Base-by-base conservation (phyloP, 805 yeast species). In the Candida lessepsii region DNA sequence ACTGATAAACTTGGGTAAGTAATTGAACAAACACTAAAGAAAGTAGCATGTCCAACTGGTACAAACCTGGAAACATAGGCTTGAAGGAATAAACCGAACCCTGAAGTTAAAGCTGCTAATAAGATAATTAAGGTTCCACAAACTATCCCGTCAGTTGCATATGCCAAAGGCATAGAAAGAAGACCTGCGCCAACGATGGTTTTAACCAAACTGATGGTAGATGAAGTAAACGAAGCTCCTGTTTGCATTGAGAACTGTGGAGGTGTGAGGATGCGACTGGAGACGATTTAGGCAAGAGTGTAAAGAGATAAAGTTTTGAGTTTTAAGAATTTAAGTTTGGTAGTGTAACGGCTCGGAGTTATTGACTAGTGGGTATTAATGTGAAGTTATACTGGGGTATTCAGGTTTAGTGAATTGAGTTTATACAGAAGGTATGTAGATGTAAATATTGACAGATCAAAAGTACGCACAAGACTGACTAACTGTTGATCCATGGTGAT, bases 101-200 rank as follows among this genome's bases (percentile, higher is more conserved):
- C 79, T 10, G 88, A 79, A 0, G 87, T 75, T 4, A 71, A 30
- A 2, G 86, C 88, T 1, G 88, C 87, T 30, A 82, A 41, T 1
- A 81, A 14, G 8, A 83, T 70, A 25, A 86, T 66, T 2, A 68
- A 29, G 0, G 71, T 49, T 2, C 93, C 93, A 18, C 80, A 62
- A 8, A 77, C 40, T 2, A 83, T 54, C 5, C 90, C 88, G 56
- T 84, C 87, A 19, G 83, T 73, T 40, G 73, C 70, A 61, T 83
- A 80, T 1, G 88, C 86, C 45, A 70, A 80, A 0, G 93, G 90
- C 65, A 85, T 76, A 10, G 90, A 87, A 17, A 85, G 69, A 29
- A 84, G 67, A 1, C 95, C 95, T 0, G 93, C 88, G 5, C 95
- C 95, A 9, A 86, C 73, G 40, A 86, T 83, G 18, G 93, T 85